Evolutionary conservation across 352 stramenopile genomes (phyloP), one percentile per base, ranked within the genome.

Genomic region (Phytophthora vignae): DNA sequence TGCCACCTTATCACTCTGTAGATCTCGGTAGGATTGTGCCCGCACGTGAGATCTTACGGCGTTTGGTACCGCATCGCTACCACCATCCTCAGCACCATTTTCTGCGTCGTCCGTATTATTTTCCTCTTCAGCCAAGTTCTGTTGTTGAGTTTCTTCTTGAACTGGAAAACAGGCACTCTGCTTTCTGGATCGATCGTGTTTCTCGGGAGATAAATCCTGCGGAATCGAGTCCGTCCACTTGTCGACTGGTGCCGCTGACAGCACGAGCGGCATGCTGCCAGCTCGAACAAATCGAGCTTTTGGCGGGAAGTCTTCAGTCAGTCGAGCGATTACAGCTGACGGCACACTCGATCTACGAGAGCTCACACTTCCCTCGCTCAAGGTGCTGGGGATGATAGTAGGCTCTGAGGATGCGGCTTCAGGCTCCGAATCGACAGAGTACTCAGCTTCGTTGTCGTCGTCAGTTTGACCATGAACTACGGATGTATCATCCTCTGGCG

Each of bases 301-400:
- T 12, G 42, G 25, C n/a, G 22, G 7, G 49, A 19, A 21, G 15
- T 55, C 31, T 29, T 64, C 50, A 3, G 53, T 46, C 36, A 72
- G 8, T 31, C n/a, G 15, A 56, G 19, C 15, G 21, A 42, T 36
- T 52, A 36, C 40, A 14, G 44, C 46, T 1, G 52, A 59, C 2
- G 75, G 63, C 10, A 78, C 58, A 29, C 73, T 83, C 36, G 76
- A 67, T 52, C 76, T 82, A n/a, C 66, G 76, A 15, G 62, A 60
- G 8, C 64, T 50, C n/a, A 27, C 17, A 10, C 15, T 71, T 31
- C 63, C 61, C 19, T 65, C 55, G 29, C 9, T 44, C 7, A 52
- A 25, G 40, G 61, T 36, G 38, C 15, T 48, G 12, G 27, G 25
- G 12, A 58, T 2, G 1, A 17, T 5, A 48, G 36, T 52, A 22